These are phyloP conservation scores for Cordyceps farinosa DNA, from an alignment of 2,329 filamentous ascomycete genomes.

Conservation along the genomic window DNA sequence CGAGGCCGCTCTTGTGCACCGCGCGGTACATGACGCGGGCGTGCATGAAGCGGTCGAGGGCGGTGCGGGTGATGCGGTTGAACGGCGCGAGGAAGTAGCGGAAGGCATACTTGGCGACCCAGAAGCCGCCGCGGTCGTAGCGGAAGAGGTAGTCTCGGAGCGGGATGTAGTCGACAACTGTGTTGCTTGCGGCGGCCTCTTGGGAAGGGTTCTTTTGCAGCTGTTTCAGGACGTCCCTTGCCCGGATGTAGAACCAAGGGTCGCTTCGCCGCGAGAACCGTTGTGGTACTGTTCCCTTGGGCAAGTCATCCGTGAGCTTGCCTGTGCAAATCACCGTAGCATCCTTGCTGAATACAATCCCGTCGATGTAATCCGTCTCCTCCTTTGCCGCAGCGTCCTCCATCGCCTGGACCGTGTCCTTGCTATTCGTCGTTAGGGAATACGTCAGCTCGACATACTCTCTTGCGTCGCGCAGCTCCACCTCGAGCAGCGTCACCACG, in stretches of 20 bases:
- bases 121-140: slow-evolving; percentile 57
- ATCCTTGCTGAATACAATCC: slow-evolving; percentile 57
- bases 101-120: slow-evolving; percentile 61
- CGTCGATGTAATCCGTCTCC: slow-evolving; percentile 63
- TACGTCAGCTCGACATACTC: slow-evolving; percentile 58
- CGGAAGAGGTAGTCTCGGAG: slow-evolving; percentile 65
- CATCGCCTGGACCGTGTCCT: slow-evolving; percentile 41
- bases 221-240: slow-evolving; percentile 39
- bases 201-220: slow-evolving; percentile 18
- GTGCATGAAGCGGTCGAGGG: slow-evolving; percentile 60
- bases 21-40: slow-evolving; percentile 64
- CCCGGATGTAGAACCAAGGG: slow-evolving; percentile 73
- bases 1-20: slow-evolving; percentile 57
- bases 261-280: slow-evolving; percentile 58
- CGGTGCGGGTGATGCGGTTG: slow-evolving; percentile 57
- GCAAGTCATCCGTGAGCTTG: slow-evolving; percentile 47
- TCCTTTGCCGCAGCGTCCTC: slow-evolving; percentile 38
- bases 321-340: slow-evolving; percentile 60
- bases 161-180: slow-evolving; percentile 51
- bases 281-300: slow-evolving; percentile 31
- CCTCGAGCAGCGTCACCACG: slow-evolving; percentile 61
- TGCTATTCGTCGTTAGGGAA: slow-evolving; percentile 39
- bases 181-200: slow-evolving; percentile 17
- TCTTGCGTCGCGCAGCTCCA: slow-evolving; percentile 54
- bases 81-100: slow-evolving; percentile 63